These are phyloP conservation scores for Passalora sequoiae DNA, from an alignment of 2,329 filamentous ascomycete genomes.

Conservation along the genomic window DNA sequence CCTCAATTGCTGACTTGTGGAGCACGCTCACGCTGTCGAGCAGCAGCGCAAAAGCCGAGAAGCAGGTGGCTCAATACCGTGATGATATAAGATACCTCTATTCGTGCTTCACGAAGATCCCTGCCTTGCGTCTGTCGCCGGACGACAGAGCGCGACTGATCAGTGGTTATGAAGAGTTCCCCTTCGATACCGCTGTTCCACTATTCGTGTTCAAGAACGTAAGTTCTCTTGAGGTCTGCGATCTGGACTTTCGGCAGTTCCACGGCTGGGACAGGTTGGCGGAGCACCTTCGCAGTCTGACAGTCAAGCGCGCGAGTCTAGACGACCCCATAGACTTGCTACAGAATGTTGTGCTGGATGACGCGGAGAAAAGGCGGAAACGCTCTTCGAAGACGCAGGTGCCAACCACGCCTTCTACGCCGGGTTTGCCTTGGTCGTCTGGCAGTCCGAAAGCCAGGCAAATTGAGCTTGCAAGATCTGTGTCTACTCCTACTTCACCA, in stretches of 20 bases:
- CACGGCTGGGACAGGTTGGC: conserved; percentile 94
- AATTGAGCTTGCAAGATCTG: conserved; percentile 62
- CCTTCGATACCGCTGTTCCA: conserved; percentile 93
- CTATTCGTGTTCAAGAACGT: conserved; percentile 97
- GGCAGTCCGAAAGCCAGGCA: conserved; percentile 60
- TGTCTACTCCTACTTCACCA: conserved; percentile 64
- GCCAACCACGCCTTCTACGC: conserved; percentile 69
- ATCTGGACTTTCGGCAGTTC: conserved; percentile 94
- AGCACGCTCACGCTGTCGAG: conserved; percentile 78
- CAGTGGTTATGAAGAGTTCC: conserved; percentile 91
- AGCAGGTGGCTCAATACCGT: conserved; percentile 78
- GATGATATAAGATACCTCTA: conserved; percentile 93
- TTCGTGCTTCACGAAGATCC: conserved; percentile 97
- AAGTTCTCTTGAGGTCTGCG: conserved; percentile 86
- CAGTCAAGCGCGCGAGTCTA: conserved; percentile 77
- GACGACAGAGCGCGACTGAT: conserved; percentile 89
- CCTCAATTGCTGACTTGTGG: conserved; percentile 91
- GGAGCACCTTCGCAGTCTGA: conserved; percentile 84
- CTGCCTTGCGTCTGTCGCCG: conserved; percentile 81
- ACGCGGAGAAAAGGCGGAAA: conserved; percentile 80
- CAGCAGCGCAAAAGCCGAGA: conserved; percentile 77
- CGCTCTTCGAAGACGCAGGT: conserved; percentile 70
- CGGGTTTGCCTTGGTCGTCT: conserved; percentile 51
- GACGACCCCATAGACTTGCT: conserved; percentile 88
- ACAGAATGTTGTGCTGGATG: conserved; percentile 89